Conservation (phyloP, 2,329 filamentous ascomycete genomes). For the Bipolaris oryzae region DNA sequence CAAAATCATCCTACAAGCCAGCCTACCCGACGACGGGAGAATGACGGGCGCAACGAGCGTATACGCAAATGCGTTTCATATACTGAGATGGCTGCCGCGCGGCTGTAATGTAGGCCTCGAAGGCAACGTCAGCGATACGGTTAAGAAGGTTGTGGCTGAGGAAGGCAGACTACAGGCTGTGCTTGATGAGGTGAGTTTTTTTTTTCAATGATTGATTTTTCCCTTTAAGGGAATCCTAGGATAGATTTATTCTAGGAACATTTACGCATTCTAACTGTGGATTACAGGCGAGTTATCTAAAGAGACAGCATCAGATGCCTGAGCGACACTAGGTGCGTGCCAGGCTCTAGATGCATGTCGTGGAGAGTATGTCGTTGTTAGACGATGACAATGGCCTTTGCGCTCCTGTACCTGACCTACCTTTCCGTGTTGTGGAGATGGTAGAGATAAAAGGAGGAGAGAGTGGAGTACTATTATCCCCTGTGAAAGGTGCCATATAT, state of each 20-base stretch:
- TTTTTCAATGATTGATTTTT: background rate
- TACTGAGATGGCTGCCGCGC: conserved; percentile 53
- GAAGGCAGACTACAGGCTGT: conserved; percentile 49
- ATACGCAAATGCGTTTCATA: conserved; percentile 56
- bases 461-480: no score
- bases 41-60: conserved; percentile 48
- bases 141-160: conserved; percentile 51
- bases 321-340: conserved; percentile 30
- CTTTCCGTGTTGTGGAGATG: background rate
- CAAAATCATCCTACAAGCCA: conserved; percentile 47
- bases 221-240: background rate
- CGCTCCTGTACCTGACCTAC: background rate
- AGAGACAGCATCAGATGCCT: conserved; percentile 49
- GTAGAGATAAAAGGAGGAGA: no score
- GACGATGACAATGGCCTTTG: background rate
- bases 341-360: conserved; percentile 20
- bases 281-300: conserved; percentile 38
- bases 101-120: conserved; percentile 50
- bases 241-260: background rate
- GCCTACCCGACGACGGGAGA: conserved; percentile 39
- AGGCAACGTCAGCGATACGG: conserved; percentile 49
- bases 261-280: background rate
- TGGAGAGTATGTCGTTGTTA: background rate
- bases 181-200: conserved; percentile 49
- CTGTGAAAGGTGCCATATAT: no score